Base-by-base conservation (phyloP, 495 filamentous ascomycete species). In the Trichoderma erinaceum region DNA sequence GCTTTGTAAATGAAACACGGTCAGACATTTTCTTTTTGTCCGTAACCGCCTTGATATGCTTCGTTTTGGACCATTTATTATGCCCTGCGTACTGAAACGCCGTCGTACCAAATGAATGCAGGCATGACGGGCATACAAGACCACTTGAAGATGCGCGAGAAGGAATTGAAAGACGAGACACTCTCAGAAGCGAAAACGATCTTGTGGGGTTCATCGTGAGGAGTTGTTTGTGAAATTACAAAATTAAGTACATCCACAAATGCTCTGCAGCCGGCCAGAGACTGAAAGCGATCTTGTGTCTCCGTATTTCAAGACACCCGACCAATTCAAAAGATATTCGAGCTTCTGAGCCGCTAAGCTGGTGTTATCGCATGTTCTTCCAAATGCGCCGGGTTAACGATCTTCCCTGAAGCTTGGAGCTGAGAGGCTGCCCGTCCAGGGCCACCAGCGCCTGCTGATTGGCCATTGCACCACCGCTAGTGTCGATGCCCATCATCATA, bases 41-140 rank as follows among this genome's bases (percentile, higher is more conserved):
- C 70, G 86, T 86, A 71, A 87, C 89, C 48, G 86, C 91, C 77
- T 99, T 99, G 78, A 93, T 91, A 75, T 99, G 96, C 71, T 88
- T 90, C 78, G 97, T 97, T 70, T 93, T 95, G 44, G 92, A 91
- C 95, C 95, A 99, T 75, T 90, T 87, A 75, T 87, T 97, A 78
- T 97, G 92, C 43, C 93, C 93, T 58, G 90, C 90, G 41, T 77
- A 77, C 8, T 81, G 70, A 6, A 70, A 38, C 2, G 84, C 63
- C 23, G 81, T 82, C 23, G 82, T 82, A 38, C 82, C 80, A 74
- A 93, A 89, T 65, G 77, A 65, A 25, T 79, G 77, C 25, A 77
- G 73, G 69, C 81, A 85, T 76, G 73, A 73, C 16, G 78, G 73
- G 76, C 82, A 84, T 56, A 56, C 8, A 21, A 56, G 44, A 66